A percentile compares a stretch with the other conserved stretches of the same genome.
Conservation (phyloP, 306 rosid genomes). For the Urtica urens region DNA sequence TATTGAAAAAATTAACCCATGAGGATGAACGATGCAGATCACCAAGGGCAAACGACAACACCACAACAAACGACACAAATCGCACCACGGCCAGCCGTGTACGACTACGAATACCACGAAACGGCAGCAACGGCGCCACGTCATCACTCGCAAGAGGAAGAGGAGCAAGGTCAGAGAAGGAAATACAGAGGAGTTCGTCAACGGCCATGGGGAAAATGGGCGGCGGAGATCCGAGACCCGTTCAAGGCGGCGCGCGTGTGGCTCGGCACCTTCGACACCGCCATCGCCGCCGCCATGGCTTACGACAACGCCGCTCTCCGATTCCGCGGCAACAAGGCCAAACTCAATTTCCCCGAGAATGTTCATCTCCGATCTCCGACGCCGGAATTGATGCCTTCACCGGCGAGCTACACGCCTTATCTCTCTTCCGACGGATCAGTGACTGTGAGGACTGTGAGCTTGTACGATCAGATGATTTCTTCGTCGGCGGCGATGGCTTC, state of each 20-base stretch:
- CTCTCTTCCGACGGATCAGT: background rate
- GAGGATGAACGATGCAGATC: too few species aligned
- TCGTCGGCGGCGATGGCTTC: constrained; percentile 16
- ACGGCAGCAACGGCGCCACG: constrained; percentile 3
- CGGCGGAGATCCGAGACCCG: constrained; percentile 42
- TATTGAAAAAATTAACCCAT: background rate
- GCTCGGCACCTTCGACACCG: constrained; percentile 43
- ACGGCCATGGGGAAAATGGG: constrained; percentile 50
- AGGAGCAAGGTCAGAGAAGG: constrained; percentile 20
- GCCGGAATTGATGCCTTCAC: background rate
- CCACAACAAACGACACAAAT: background rate
- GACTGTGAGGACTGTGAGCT: constrained; percentile 10
- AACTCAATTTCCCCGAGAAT: constrained; percentile 38
- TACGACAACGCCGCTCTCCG: constrained; percentile 41
- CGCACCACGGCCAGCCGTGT: constrained; percentile 13
- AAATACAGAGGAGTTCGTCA: constrained; percentile 46
- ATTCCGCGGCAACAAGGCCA: constrained; percentile 41
- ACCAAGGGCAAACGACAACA: background rate
- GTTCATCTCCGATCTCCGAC: background rate
- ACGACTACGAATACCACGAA: constrained; percentile 25
- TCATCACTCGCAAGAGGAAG: constrained; percentile 5
- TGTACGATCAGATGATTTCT: constrained; percentile 19
- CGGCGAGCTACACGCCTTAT: background rate
- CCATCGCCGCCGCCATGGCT: constrained; percentile 35
- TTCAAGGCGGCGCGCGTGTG: constrained; percentile 36